Conservation (phyloP, 1,139 yeast genomes). For the Entelexis sorbosivorans region DNA sequence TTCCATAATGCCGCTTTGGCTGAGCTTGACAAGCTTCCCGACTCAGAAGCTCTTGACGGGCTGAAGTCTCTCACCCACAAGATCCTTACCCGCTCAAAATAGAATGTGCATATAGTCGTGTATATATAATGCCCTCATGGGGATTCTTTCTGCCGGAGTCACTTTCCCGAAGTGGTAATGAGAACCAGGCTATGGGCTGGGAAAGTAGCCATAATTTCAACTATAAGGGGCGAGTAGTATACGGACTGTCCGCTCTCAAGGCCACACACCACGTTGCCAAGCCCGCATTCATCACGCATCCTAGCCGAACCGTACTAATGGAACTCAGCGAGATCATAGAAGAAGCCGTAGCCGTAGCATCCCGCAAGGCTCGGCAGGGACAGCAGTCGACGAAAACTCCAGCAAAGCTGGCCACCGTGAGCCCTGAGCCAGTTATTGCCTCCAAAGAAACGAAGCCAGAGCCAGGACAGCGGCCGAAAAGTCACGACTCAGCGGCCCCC, state of each 20-base stretch:
- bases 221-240: neutral
- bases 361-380: neutral
- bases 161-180: neutral
- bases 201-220: neutral
- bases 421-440: neutral
- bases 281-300: neutral
- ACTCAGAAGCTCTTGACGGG: constrained; percentile 81
- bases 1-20: constrained; percentile 67
- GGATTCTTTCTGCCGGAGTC: neutral
- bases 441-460: neutral
- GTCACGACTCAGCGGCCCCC: neutral
- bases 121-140: neutral
- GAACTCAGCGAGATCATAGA: neutral
- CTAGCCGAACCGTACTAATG: neutral
- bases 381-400: neutral
- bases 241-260: neutral
- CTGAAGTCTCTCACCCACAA: constrained; percentile 75
- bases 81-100: constrained; percentile 69
- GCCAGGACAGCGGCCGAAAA: neutral
- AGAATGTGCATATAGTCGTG: constrained; percentile 15
- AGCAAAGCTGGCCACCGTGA: neutral
- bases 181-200: constrained; percentile 1
- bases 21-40: constrained; percentile 61
- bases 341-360: neutral
- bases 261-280: neutral